Conservation (phyloP, 345 rosid genomes). For the Brassica nigra region DNA sequence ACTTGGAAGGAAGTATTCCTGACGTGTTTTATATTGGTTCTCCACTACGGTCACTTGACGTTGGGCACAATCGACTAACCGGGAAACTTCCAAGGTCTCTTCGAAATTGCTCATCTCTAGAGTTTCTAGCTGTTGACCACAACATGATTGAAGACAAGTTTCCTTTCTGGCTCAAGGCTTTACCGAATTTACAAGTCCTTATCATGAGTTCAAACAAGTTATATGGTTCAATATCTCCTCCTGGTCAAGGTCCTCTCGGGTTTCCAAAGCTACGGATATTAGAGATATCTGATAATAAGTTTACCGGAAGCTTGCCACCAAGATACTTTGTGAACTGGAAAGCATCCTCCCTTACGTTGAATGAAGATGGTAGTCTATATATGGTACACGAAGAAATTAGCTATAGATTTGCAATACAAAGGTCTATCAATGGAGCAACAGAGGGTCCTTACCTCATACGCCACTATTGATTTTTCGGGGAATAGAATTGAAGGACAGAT, state of each 20-base stretch:
- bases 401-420: background rate
- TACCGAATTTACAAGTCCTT: background rate
- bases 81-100: constrained; percentile 30
- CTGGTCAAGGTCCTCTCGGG: background rate
- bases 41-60: background rate
- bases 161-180: background rate
- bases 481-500: background rate
- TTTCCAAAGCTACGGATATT: background rate
- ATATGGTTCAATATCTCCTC: background rate
- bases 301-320: background rate
- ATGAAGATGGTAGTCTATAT: background rate
- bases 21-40: accelerated
- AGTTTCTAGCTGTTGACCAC: background rate
- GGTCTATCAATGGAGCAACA: background rate
- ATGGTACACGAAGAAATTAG: background rate
- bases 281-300: background rate
- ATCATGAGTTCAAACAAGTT: background rate
- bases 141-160: background rate
- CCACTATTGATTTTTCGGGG: background rate
- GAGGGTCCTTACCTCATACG: background rate
- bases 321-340: background rate
- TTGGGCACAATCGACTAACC: background rate
- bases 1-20: background rate
- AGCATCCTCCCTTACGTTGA: background rate
- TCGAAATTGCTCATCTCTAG: background rate